Evolutionary conservation across 179 eudicot genomes (phyloP).

Genomic region (Silene coronaria): DNA sequence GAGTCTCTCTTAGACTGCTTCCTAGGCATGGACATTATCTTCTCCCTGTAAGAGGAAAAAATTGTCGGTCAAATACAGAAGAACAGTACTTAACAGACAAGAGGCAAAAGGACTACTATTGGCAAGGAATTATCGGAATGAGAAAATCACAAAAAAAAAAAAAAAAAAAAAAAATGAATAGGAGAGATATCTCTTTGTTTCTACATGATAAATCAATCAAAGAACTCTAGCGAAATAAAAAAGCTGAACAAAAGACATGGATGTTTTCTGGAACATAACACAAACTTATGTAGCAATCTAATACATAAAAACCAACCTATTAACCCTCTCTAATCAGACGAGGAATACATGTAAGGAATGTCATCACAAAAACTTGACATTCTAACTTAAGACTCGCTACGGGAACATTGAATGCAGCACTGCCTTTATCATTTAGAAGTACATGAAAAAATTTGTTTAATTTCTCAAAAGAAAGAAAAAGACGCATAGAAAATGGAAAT

Average conservation of each 20-base stretch:
- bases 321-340: too few relatives aligned
- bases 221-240: not conserved
- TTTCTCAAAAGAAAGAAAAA: not conserved
- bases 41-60: slow-evolving; percentile 49
- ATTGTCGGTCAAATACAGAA: not conserved
- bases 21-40: slow-evolving; percentile 79
- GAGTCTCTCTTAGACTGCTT: slow-evolving; percentile 69
- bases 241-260: not conserved
- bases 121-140: not conserved
- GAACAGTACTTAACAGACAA: not conserved
- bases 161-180: not conserved
- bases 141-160: not conserved
- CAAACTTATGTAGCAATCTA: too few relatives aligned
- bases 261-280: not conserved
- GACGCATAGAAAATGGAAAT: not conserved
- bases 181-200: not conserved
- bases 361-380: too few relatives aligned
- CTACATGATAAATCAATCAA: not conserved
- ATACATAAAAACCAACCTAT: too few relatives aligned
- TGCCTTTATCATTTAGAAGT: not conserved
- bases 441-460: too few relatives aligned
- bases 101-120: not conserved
- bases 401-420: not conserved
- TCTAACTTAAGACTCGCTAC: too few relatives aligned
- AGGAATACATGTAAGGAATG: too few relatives aligned